Conservation (phyloP, 2,329 filamentous ascomycete genomes). For the Fusarium bulbicola region DNA sequence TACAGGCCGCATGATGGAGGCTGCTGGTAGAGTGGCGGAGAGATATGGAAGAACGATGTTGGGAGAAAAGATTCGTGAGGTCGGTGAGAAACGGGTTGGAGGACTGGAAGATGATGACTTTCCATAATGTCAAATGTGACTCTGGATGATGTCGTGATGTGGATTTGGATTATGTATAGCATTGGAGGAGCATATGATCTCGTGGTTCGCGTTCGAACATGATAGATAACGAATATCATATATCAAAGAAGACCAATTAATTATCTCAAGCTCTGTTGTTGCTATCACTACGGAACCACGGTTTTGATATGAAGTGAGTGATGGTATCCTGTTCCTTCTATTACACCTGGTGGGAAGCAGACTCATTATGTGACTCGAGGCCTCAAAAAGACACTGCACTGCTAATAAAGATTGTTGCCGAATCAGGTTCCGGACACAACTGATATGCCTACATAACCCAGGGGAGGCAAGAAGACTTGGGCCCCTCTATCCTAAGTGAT, state of each 20-base stretch:
- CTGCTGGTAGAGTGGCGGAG: constrained; percentile 87
- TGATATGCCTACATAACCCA: neutral
- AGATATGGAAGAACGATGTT: constrained; percentile 83
- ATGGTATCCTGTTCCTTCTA: too few relatives aligned
- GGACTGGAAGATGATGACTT: constrained; percentile 68
- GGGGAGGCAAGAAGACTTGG: neutral
- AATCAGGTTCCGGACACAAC: neutral
- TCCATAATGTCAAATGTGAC: neutral
- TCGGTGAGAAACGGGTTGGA: constrained; percentile 76
- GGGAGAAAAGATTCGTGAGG: constrained; percentile 88
- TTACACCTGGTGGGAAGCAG: too few relatives aligned
- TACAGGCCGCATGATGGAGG: constrained; percentile 89
- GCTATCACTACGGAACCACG: neutral
- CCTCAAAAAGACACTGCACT: neutral
- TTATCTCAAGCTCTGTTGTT: too few relatives aligned
- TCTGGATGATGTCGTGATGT: neutral
- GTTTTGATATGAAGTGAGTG: too few relatives aligned
- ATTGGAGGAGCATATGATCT: neutral
- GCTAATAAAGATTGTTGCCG: neutral
- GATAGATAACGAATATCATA: neutral
- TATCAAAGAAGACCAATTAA: neutral
- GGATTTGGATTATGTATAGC: neutral
- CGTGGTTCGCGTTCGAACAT: neutral
- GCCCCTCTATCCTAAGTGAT: too few relatives aligned
- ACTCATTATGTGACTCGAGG: neutral